These are phyloP conservation scores for Oryza nivara DNA, from an alignment of 176 grass and related monocot genomes.

Conservation along the genomic window DNA sequence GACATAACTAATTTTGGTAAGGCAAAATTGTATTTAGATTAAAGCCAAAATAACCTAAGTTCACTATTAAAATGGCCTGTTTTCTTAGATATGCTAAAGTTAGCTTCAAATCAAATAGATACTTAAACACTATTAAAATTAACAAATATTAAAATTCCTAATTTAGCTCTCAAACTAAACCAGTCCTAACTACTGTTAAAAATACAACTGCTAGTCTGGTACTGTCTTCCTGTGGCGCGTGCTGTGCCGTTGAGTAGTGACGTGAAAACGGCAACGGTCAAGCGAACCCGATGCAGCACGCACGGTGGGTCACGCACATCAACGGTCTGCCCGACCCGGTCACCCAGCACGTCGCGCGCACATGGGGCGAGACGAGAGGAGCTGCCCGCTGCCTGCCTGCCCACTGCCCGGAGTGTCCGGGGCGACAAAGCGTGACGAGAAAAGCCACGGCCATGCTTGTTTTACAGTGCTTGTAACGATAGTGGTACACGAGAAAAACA, in stretches of 20 bases:
- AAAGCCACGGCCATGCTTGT: slow-evolving; percentile 8
- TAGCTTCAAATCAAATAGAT: no score
- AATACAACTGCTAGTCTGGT: no score
- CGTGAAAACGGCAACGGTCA: slow-evolving; percentile 46
- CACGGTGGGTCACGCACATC: slow-evolving; percentile 10
- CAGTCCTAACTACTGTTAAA: no score
- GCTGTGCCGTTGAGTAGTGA: not conserved
- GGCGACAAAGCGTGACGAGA: not conserved
- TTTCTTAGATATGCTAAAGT: no score
- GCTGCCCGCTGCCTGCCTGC: not conserved
- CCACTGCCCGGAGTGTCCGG: not conserved
- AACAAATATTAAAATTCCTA: no score
- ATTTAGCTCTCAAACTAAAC: no score
- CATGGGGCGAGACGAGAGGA: slow-evolving; percentile 14
- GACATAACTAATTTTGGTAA: no score
- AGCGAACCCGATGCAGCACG: not conserved
- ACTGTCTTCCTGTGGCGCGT: not conserved
- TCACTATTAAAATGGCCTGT: no score
- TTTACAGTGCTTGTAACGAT: no score
- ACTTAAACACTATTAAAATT: no score
- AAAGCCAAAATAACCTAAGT: no score
- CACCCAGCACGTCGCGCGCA: slow-evolving; percentile 14
- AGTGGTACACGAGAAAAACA: not conserved
- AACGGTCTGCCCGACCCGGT: slow-evolving; percentile 11
- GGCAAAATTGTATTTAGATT: no score